Conservation (phyloP, 345 rosid species). For the Triadica sebifera region DNA sequence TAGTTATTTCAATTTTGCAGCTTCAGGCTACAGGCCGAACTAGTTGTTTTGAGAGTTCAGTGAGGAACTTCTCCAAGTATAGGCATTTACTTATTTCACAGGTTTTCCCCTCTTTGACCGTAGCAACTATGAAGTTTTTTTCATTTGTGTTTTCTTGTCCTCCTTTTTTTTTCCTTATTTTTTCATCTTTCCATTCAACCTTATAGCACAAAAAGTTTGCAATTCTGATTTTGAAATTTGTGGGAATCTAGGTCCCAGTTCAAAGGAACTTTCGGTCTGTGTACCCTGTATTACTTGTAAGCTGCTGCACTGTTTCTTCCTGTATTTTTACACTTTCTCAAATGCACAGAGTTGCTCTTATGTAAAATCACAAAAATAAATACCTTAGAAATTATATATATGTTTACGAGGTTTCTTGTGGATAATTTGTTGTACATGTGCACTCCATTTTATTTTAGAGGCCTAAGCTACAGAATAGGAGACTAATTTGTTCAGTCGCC, state of each 20-base stretch:
- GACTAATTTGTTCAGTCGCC: conserved; percentile 74
- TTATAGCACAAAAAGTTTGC: background rate
- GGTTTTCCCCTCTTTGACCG: conserved; percentile 36
- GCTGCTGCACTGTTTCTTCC: conserved; percentile 11
- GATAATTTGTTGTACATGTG: conserved; percentile 14
- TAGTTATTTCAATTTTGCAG: conserved; percentile 27
- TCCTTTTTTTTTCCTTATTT: background rate
- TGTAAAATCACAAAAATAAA: background rate
- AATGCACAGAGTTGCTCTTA: background rate
- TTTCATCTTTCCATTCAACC: background rate
- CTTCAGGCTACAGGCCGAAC: conserved; percentile 37
- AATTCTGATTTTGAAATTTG: conserved; percentile 9
- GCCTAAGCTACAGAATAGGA: conserved; percentile 43
- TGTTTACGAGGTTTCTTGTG: conserved; percentile 12
- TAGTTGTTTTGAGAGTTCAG: conserved; percentile 35
- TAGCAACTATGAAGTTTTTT: background rate
- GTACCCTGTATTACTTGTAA: conserved; percentile 49
- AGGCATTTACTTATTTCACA: conserved; percentile 45
- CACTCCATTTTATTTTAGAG: conserved; percentile 45
- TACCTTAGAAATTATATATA: background rate
- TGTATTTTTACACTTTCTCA: background rate
- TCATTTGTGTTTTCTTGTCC: background rate
- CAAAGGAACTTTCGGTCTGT: conserved; percentile 38
- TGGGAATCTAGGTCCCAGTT: conserved; percentile 39
- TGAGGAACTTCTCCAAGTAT: conserved; percentile 36